A percentile compares a stretch with the other conserved stretches of the same genome.
These are phyloP conservation scores for Verbascum thapsus DNA, from an alignment of 257 asterid species.

Conservation along the genomic window DNA sequence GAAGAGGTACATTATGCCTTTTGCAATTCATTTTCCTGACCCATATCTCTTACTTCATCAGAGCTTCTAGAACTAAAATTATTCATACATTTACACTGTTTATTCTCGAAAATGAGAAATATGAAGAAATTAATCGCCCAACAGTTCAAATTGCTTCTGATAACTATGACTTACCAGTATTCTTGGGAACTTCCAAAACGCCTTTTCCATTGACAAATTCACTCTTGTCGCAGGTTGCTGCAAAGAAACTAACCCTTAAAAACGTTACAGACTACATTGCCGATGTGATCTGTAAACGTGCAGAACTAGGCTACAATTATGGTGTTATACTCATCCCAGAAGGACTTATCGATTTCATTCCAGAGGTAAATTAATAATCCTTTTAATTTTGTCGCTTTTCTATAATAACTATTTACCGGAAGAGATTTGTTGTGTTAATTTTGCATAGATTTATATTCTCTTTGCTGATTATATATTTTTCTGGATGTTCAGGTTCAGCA, in stretches of 20 bases:
- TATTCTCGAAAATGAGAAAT: not conserved
- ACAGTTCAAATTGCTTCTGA: not conserved
- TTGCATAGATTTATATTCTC: constrained; percentile 16
- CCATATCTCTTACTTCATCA: not conserved
- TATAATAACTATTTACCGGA: not conserved
- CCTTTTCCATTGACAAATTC: too few species aligned
- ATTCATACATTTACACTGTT: not conserved
- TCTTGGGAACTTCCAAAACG: too few species aligned
- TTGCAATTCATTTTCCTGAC: constrained; percentile 7
- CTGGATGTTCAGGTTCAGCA: constrained; percentile 72
- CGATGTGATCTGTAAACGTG: constrained; percentile 89
- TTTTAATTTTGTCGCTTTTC: not conserved
- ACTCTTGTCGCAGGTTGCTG: constrained; percentile 70
- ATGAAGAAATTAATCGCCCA: constrained; percentile 10
- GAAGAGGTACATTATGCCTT: constrained; percentile 71
- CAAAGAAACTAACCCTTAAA: constrained; percentile 83
- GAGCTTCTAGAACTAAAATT: not conserved
- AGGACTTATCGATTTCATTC: constrained; percentile 97
- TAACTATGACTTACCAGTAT: not conserved
- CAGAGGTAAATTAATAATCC: constrained; percentile 60
- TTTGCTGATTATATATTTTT: constrained; percentile 20
- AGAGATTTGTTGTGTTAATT: constrained; percentile 10
- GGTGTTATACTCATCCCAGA: constrained; percentile 99
- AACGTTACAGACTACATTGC: constrained; percentile 82
- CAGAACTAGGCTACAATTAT: constrained; percentile 83